Conservation (phyloP, 352 stramenopile genomes). For the Pythium biforme region DNA sequence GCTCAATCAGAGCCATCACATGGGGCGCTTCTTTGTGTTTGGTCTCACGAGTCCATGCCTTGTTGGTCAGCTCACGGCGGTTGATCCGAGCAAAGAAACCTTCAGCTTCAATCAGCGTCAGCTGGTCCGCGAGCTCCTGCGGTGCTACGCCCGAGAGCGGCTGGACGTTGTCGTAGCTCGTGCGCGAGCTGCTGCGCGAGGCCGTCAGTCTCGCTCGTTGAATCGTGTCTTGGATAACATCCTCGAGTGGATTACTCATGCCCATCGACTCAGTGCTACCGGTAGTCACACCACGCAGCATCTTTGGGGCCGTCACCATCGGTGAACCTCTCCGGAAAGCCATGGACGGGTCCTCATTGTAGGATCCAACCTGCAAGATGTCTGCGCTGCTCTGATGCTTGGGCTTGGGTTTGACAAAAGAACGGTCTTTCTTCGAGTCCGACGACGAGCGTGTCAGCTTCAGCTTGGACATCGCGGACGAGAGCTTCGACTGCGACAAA, state of each 20-base stretch:
- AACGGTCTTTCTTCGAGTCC: constrained; percentile 69
- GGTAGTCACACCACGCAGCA: constrained; percentile 63
- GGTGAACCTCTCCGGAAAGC: constrained; percentile 22
- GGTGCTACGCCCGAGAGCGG: constrained; percentile 59
- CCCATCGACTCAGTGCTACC: constrained; percentile 41
- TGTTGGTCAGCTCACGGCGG: constrained; percentile 81
- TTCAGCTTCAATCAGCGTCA: constrained; percentile 80
- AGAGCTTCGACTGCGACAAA: constrained; percentile 36
- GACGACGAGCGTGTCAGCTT: constrained; percentile 71
- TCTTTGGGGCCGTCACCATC: constrained; percentile 49
- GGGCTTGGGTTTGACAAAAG: constrained; percentile 57
- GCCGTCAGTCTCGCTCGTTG: constrained; percentile 54
- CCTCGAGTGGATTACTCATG: constrained; percentile 35
- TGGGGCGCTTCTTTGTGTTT: constrained; percentile 81
- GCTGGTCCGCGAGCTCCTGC: constrained; percentile 75
- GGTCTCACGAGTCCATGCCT: constrained; percentile 79
- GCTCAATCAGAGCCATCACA: constrained; percentile 82
- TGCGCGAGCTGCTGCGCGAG: constrained; percentile 60
- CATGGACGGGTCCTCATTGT: constrained; percentile 25
- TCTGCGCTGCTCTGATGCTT: constrained; percentile 47
- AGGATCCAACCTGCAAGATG: constrained; percentile 44
- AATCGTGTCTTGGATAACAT: constrained; percentile 73
- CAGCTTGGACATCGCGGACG: constrained; percentile 59
- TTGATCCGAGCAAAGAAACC: constrained; percentile 71
- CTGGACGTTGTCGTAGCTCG: constrained; percentile 78